Evolutionary conservation across 352 stramenopile species (phyloP).

Genomic region (Saprolegnia diclina): DNA sequence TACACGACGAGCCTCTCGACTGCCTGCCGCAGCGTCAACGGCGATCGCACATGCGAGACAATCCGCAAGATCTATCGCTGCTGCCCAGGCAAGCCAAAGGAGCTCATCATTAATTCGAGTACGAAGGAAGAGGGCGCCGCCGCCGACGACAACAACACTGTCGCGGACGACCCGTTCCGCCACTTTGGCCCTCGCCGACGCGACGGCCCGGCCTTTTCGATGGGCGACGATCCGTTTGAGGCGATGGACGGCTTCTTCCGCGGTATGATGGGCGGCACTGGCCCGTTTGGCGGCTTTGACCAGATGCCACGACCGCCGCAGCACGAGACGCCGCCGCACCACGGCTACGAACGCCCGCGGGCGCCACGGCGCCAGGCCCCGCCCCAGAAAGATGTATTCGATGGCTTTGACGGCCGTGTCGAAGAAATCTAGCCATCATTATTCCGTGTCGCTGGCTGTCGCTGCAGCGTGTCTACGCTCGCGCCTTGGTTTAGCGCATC

Average conservation of each 20-base stretch:
- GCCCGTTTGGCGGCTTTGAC: slow-evolving; percentile 10
- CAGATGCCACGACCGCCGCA: neutral
- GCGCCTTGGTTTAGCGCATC: too few relatives aligned
- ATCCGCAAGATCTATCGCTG: slow-evolving; percentile 83
- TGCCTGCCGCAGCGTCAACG: slow-evolving; percentile 71
- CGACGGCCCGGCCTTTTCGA: neutral
- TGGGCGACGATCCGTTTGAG: slow-evolving; percentile 15
- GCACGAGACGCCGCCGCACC: slow-evolving; percentile 16
- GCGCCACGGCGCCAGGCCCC: neutral
- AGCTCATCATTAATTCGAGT: slow-evolving; percentile 25
- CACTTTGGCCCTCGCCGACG: neutral
- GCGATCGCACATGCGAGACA: slow-evolving; percentile 81
- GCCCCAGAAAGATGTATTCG: slow-evolving; percentile 20
- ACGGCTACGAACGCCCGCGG: neutral
- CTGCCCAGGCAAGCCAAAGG: slow-evolving; percentile 59
- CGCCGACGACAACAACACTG: neutral
- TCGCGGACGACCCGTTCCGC: slow-evolving; percentile 11
- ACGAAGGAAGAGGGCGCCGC: neutral
- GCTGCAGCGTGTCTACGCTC: too few relatives aligned
- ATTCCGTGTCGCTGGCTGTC: too few relatives aligned
- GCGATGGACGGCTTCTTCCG: slow-evolving; percentile 24
- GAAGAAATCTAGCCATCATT: slow-evolving; percentile 26
- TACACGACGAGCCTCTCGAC: slow-evolving; percentile 76
- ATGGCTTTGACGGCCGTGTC: slow-evolving; percentile 19
- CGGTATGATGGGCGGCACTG: slow-evolving; percentile 15